A percentile compares a stretch with the other conserved stretches of the same genome.
phyloP scores from a whole-genome alignment of 176 grass and related monocot genomes.

The Phyllostachys edulis region DNA sequence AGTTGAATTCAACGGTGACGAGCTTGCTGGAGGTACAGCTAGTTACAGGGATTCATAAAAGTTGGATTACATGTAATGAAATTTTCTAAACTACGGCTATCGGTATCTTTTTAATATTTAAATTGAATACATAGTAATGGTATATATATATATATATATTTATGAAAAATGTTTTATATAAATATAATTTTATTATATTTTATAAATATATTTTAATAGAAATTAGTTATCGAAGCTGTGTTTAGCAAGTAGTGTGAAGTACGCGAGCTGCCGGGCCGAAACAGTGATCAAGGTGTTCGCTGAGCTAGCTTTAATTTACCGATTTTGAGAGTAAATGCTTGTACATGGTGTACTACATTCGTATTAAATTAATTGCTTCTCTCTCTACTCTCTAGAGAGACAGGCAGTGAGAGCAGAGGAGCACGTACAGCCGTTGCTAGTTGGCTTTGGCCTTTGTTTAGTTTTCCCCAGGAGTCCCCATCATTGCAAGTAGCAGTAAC shows the following conservation, averaged over 20 bases:
- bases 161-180: no score
- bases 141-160: no score
- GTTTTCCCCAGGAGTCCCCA: constrained; percentile 3
- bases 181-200: no score
- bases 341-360: not conserved
- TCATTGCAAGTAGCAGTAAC: constrained; percentile 22
- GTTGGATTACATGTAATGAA: no score
- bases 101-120: no score
- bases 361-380: not conserved
- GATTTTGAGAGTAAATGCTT: not conserved
- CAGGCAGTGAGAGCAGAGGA: not conserved
- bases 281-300: not conserved
- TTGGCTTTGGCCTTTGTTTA: not conserved
- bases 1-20: not conserved
- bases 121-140: no score
- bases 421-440: not conserved
- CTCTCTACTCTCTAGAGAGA: not conserved
- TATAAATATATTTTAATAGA: no score
- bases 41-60: no score
- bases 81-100: no score
- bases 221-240: no score
- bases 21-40: no score
- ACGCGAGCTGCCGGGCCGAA: not conserved
- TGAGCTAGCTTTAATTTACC: not conserved
- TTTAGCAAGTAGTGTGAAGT: no score